Evolutionary conservation across 2,329 filamentous ascomycete species (phyloP), one percentile per base, ranked within the genome.

Genomic region (Pestalotiopsis sp.): DNA sequence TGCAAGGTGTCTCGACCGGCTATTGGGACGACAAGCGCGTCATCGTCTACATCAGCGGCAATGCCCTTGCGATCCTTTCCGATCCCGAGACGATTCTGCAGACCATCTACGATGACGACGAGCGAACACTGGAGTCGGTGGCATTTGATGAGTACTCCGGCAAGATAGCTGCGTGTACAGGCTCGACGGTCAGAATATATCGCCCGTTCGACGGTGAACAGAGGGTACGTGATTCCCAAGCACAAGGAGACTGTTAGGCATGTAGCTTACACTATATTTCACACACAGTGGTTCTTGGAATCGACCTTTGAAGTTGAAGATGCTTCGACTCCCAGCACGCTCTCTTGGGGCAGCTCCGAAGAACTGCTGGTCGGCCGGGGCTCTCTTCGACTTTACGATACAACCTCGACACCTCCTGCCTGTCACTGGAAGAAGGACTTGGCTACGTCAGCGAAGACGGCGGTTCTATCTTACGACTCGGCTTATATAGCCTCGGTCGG

Each of bases 331-430:
- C 75, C 74, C 14, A 72, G 78, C 57, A 77, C 79, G 5, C 82
- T 99, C 65, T 98, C 95, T 14, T 99, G 96, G 96, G 95, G 95
- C 49, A 87, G 89, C 72, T 86, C 91, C 38, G 92, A 95, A 71
- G 97, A 99, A 82, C 87, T 98, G 7, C 86, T 99, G 6, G 87
- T 95, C 9, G 94, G 92, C 1, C 91, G 92, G 69, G 86, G 84
- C 12, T 87, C 84, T 45, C 85, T 98, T 69, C 89, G 88, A 39
- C 86, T 98, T 31, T 97, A 92, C 75, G 80, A 81, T 62, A 83
- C 84, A 2, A 85, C 84, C 13, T 79, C 80, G 27, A 78, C 82
- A 52, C 79, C 83, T 11, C 83, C 87, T 0, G 83, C 84, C 66
- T 86, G 85, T 68, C 85, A 92, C 58, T 99, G 96, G 95, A 88